Evolutionary conservation across 768 basidiomycete genomes (phyloP).

Genomic region (Termitomyces sp.): DNA sequence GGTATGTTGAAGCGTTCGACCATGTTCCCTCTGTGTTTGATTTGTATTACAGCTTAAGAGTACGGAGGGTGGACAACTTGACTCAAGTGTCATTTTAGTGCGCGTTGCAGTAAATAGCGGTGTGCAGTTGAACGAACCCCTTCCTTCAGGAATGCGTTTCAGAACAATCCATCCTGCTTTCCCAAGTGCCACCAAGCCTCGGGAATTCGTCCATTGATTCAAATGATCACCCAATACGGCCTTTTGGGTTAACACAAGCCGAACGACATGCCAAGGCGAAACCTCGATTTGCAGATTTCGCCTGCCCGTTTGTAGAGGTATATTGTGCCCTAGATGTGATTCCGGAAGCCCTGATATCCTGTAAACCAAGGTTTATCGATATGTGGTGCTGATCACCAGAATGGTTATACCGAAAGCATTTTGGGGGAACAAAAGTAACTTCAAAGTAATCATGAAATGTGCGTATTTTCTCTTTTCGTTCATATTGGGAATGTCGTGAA

Average conservation of each 20-base stretch:
- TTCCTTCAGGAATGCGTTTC: slow-evolving; percentile 66
- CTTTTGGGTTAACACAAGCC: slow-evolving; percentile 44
- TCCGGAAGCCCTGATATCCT: neutral
- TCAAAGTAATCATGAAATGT: slow-evolving; percentile 54
- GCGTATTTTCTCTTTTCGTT: slow-evolving; percentile 16
- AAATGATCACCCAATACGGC: slow-evolving; percentile 37
- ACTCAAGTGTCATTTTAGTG: slow-evolving; percentile 63
- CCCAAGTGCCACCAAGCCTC: slow-evolving; percentile 39
- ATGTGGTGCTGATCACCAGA: slow-evolving; percentile 56
- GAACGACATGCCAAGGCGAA: slow-evolving; percentile 43
- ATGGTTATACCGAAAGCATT: slow-evolving; percentile 67
- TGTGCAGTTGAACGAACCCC: neutral
- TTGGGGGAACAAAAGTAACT: slow-evolving; percentile 75
- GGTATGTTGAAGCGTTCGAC: slow-evolving; percentile 28
- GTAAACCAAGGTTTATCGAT: slow-evolving; percentile 60
- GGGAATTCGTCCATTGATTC: slow-evolving; percentile 50
- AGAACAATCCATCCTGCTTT: slow-evolving; percentile 53
- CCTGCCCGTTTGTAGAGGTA: slow-evolving; percentile 63
- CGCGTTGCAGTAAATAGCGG: neutral
- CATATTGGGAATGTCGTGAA: neutral
- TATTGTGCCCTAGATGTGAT: slow-evolving; percentile 4
- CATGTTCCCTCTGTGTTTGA: neutral
- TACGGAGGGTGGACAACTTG: slow-evolving; percentile 37
- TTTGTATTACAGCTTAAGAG: slow-evolving; percentile 28
- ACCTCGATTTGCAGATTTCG: slow-evolving; percentile 77